These are phyloP conservation scores for Ustilago cynodontis DNA, from an alignment of 1,284 basidiomycete genomes.

Conservation along the genomic window DNA sequence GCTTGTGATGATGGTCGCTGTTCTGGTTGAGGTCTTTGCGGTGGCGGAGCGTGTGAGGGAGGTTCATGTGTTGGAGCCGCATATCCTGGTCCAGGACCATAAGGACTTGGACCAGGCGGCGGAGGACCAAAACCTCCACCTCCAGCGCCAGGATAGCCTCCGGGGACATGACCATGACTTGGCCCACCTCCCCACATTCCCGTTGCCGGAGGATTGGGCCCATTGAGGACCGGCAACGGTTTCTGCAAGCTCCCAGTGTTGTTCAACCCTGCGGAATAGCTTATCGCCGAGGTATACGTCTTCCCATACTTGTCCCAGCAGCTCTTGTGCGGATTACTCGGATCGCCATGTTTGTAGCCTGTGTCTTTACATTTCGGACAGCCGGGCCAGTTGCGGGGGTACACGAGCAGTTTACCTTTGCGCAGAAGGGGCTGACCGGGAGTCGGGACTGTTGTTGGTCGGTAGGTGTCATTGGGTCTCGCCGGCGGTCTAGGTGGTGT, in stretches of 20 bases:
- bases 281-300: slow-evolving; percentile 41
- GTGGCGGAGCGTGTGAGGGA: slow-evolving; percentile 1
- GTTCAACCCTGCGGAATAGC: slow-evolving; percentile 45
- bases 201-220: neutral
- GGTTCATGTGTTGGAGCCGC: slow-evolving; percentile 18
- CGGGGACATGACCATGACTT: slow-evolving; percentile 36
- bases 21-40: neutral
- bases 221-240: slow-evolving; percentile 31
- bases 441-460: slow-evolving; percentile 47
- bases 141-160: slow-evolving; percentile 41
- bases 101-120: neutral
- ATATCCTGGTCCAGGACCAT: slow-evolving; percentile 23
- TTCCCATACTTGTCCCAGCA: slow-evolving; percentile 58
- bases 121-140: slow-evolving; percentile 13
- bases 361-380: slow-evolving; percentile 56
- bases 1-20: slow-evolving; percentile 9
- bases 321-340: slow-evolving; percentile 49
- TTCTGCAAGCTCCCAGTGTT: slow-evolving; percentile 33
- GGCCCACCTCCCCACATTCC: slow-evolving; percentile 8
- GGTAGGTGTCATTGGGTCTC: slow-evolving; percentile 26
- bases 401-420: slow-evolving; percentile 53
- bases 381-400: slow-evolving; percentile 43
- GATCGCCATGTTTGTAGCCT: slow-evolving; percentile 55
- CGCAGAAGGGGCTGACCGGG: slow-evolving; percentile 49
- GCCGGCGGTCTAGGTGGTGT: slow-evolving; percentile 12